Conservation (phyloP, 352 stramenopile genomes). For the Phytophthora aleatoria region DNA sequence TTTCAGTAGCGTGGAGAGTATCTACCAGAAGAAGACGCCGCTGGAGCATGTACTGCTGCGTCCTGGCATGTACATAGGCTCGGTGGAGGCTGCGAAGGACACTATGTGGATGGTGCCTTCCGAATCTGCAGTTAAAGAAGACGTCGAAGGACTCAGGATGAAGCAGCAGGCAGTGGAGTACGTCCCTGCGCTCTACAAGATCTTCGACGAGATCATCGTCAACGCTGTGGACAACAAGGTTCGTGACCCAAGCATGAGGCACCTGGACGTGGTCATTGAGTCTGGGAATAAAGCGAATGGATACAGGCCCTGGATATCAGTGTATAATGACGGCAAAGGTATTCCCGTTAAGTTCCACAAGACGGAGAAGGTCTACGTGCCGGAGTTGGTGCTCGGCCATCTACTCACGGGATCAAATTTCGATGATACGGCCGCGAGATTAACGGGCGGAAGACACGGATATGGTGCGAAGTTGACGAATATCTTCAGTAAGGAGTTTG, state of each 20-base stretch:
- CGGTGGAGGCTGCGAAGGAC: slow-evolving; percentile 75
- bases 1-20: slow-evolving; percentile 66
- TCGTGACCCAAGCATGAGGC: slow-evolving; percentile 77
- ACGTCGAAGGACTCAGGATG: slow-evolving; percentile 52
- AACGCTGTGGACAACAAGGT: slow-evolving; percentile 98
- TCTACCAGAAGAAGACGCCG: slow-evolving; percentile 92
- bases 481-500: slow-evolving; percentile 99
- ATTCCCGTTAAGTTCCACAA: slow-evolving; percentile 98
- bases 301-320: slow-evolving; percentile 90
- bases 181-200: slow-evolving; percentile 96
- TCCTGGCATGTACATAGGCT: slow-evolving; percentile 92
- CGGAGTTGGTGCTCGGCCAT: slow-evolving; percentile 98
- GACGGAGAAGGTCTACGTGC: slow-evolving; percentile 97
- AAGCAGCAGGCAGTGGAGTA: slow-evolving; percentile 80
- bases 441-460: slow-evolving; percentile 95
- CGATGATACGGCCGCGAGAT: slow-evolving; percentile 97
- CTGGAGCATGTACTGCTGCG: slow-evolving; percentile 91
- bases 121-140: slow-evolving; percentile 22
- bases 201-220: slow-evolving; percentile 99
- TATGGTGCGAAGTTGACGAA: slow-evolving; percentile 99
- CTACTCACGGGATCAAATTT: slow-evolving; percentile 99
- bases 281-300: slow-evolving; percentile 58
- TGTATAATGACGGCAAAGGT: slow-evolving; percentile 98
- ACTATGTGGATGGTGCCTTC: slow-evolving; percentile 80
- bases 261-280: slow-evolving; percentile 77